Conservation (phyloP, 345 rosid species). For the sweet orange (Citrus sinensis) region DNA sequence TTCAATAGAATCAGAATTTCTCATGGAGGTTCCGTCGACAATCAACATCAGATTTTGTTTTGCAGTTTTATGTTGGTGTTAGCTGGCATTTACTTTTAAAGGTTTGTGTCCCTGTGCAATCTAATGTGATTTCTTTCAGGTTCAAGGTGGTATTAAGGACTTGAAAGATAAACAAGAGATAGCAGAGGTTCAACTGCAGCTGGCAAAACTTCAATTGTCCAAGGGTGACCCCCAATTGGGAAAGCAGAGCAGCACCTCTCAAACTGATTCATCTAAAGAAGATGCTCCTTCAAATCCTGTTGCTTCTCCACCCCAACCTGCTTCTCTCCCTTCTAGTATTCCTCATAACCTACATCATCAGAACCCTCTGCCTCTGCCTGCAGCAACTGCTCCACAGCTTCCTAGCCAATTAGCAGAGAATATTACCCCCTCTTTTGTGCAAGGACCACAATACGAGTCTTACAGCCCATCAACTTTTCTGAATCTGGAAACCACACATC, state of each 20-base stretch:
- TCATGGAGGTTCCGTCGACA: background rate
- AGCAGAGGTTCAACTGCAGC: slow-evolving; percentile 36
- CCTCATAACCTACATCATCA: slow-evolving; percentile 17
- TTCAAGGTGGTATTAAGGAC: slow-evolving; percentile 41
- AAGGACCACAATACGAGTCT: slow-evolving; percentile 11
- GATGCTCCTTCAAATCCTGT: slow-evolving; percentile 9
- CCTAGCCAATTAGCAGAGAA: slow-evolving; percentile 21
- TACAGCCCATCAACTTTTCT: slow-evolving; percentile 8
- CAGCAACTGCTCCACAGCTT: slow-evolving; percentile 31
- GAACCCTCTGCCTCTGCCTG: slow-evolving; percentile 13
- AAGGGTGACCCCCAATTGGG: slow-evolving; percentile 20
- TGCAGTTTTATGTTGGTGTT: background rate
- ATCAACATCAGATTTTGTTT: no score
- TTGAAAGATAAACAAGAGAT: slow-evolving; percentile 62
- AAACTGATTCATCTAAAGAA: slow-evolving; percentile 16
- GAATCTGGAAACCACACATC: slow-evolving; percentile 5
- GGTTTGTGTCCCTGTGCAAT: background rate
- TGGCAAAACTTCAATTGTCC: slow-evolving; percentile 34
- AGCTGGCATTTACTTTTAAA: background rate
- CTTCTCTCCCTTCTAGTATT: slow-evolving; percentile 12
- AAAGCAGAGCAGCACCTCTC: slow-evolving; percentile 26
- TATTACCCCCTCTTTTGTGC: slow-evolving; percentile 9
- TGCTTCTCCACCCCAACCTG: slow-evolving; percentile 17
- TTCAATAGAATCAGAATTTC: background rate
- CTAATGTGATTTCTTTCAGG: slow-evolving; percentile 29